Conservation (phyloP, 768 basidiomycete species). For the Sporobolomyces pararoseus region DNA sequence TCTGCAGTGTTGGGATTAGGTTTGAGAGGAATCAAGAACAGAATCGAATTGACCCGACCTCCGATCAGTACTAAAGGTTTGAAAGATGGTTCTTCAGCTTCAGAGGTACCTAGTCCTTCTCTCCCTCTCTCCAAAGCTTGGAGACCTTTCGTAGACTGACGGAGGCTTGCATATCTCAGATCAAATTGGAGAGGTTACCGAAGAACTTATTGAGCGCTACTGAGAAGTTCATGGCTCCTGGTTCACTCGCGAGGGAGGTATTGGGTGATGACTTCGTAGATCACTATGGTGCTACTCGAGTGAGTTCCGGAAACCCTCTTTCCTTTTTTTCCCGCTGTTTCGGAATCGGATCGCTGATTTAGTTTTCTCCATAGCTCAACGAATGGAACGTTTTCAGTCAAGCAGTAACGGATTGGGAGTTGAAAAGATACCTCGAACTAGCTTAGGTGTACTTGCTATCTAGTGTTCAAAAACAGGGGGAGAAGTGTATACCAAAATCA, state of each 20-base stretch:
- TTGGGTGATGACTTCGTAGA: constrained; percentile 87
- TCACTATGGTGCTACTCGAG: constrained; percentile 90
- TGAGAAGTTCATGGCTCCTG: constrained; percentile 67
- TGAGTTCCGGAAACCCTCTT: constrained; percentile 60
- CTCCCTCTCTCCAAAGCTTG: not conserved
- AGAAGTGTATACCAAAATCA: no score
- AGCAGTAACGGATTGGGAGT: constrained; percentile 42
- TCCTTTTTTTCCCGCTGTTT: not conserved
- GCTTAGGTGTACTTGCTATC: constrained; percentile 13
- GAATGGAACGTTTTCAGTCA: constrained; percentile 33
- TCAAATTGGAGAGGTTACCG: constrained; percentile 70
- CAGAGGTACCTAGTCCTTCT: constrained; percentile 3
- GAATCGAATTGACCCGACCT: constrained; percentile 62
- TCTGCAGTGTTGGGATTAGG: constrained; percentile 84
- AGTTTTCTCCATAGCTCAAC: constrained; percentile 9
- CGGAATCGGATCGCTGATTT: not conserved
- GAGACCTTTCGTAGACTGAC: no score
- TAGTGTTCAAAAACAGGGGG: no score
- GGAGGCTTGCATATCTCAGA: constrained; percentile 34
- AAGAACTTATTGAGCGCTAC: constrained; percentile 75
- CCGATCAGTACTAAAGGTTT: constrained; percentile 58
- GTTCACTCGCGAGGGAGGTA: constrained; percentile 73
- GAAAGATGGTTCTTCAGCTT: constrained; percentile 13
- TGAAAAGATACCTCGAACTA: constrained; percentile 42
- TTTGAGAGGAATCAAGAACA: constrained; percentile 77